phyloP scores from a whole-genome alignment of 805 yeast genomes.

The Spathaspora passalidarum region DNA sequence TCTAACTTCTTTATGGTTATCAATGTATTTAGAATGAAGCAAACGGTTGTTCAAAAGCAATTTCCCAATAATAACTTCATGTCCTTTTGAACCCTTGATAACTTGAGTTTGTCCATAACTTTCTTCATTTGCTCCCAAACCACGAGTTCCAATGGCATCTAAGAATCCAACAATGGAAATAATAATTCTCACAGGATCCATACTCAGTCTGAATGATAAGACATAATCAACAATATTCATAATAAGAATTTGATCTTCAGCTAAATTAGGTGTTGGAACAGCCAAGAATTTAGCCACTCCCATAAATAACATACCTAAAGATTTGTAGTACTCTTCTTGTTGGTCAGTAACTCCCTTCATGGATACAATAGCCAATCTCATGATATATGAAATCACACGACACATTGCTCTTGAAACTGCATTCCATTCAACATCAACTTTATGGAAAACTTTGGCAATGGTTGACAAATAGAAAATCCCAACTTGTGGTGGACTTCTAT shows the following conservation, averaged over 20 bases:
- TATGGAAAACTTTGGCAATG: conserved; percentile 45
- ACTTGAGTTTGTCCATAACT: background rate
- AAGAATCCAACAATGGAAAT: conserved; percentile 44
- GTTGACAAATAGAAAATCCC: conserved; percentile 50
- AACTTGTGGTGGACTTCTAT: conserved; percentile 40
- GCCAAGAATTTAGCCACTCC: conserved; percentile 45
- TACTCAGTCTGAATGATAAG: conserved; percentile 39
- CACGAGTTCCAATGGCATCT: conserved; percentile 55
- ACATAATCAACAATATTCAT: conserved; percentile 60
- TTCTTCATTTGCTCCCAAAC: conserved; percentile 46
- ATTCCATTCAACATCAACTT: conserved; percentile 57
- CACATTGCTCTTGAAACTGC: conserved; percentile 62
- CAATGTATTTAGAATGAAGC: conserved; percentile 37
- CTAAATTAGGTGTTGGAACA: conserved; percentile 43
- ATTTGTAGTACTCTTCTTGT: conserved; percentile 24
- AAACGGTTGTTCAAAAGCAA: conserved; percentile 59
- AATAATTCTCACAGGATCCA: conserved; percentile 39
- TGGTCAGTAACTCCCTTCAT: conserved; percentile 10
- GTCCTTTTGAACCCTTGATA: conserved; percentile 36
- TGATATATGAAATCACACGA: conserved; percentile 51
- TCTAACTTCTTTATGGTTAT: conserved; percentile 17
- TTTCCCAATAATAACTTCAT: conserved; percentile 54
- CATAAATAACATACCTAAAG: conserved; percentile 35
- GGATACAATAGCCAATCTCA: conserved; percentile 37
- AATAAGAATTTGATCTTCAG: conserved; percentile 62